These are phyloP conservation scores for Psilocybe tampanensis DNA, from an alignment of 768 basidiomycete species.

Conservation along the genomic window DNA sequence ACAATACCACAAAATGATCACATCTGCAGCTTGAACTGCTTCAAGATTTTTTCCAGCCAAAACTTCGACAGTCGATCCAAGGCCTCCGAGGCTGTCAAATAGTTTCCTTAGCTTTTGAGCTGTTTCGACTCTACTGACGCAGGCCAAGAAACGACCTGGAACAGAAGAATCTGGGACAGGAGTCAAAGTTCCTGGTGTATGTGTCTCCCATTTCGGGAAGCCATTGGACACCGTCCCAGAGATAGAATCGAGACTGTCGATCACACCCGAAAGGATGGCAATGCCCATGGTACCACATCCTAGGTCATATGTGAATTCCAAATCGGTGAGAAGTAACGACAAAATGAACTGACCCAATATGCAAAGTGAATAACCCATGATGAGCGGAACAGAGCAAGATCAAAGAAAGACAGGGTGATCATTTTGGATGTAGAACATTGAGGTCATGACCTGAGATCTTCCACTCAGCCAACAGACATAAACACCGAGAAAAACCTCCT, in stretches of 20 bases:
- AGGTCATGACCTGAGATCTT: background rate
- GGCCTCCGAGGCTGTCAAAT: constrained; percentile 59
- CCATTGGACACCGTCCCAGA: constrained; percentile 25
- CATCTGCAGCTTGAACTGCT: constrained; percentile 76
- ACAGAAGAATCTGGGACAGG: constrained; percentile 69
- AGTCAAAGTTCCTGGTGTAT: constrained; percentile 32
- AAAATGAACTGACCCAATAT: constrained; percentile 62
- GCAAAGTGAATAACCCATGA: constrained; percentile 92
- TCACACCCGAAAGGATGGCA: constrained; percentile 90
- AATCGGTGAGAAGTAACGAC: constrained; percentile 9
- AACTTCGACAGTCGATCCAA: constrained; percentile 73
- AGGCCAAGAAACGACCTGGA: constrained; percentile 83
- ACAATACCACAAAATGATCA: constrained; percentile 85
- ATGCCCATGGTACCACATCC: constrained; percentile 99
- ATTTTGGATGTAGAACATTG: background rate
- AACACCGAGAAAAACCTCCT: background rate
- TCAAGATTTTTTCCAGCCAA: constrained; percentile 68
- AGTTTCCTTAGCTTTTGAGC: constrained; percentile 63
- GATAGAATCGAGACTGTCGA: constrained; percentile 71
- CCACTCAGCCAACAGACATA: background rate
- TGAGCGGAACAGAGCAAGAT: background rate
- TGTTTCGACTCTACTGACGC: constrained; percentile 80
- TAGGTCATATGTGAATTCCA: constrained; percentile 30
- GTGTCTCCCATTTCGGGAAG: constrained; percentile 40
- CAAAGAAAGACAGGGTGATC: constrained; percentile 1